phyloP scores from a whole-genome alignment of 257 asterid species.

The Gentiana macrophylla region DNA sequence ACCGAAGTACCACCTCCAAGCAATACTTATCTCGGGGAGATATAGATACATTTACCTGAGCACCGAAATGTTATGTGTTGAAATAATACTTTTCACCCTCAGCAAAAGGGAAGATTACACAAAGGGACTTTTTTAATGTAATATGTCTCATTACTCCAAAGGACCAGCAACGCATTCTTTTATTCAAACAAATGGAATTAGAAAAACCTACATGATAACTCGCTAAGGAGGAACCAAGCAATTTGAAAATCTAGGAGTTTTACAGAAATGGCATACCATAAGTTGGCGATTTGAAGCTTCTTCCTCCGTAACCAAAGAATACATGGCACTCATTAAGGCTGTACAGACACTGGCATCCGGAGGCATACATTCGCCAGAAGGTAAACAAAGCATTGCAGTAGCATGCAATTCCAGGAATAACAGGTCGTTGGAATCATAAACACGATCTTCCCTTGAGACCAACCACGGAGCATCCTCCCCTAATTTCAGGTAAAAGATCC shows the following conservation, averaged over 20 bases:
- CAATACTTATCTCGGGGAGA: conserved; percentile 51
- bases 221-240: too few species aligned
- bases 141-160: too few species aligned
- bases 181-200: too few species aligned
- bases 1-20: conserved; percentile 75
- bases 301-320: conserved; percentile 64
- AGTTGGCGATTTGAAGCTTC: conserved; percentile 64
- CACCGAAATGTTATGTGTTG: not conserved
- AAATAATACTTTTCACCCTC: not conserved
- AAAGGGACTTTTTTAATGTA: too few species aligned
- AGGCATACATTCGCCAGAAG: conserved; percentile 79
- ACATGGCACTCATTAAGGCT: conserved; percentile 46
- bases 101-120: too few species aligned
- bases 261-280: conserved; percentile 36
- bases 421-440: conserved; percentile 45
- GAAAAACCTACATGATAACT: too few species aligned
- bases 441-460: conserved; percentile 67
- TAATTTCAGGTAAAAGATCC: conserved; percentile 16
- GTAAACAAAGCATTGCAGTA: conserved; percentile 60
- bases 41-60: conserved; percentile 59
- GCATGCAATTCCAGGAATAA: conserved; percentile 58
- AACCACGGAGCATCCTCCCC: conserved; percentile 77
- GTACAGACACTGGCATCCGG: conserved; percentile 54
- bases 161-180: too few species aligned
- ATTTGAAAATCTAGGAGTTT: too few species aligned